A percentile compares a stretch with the other conserved stretches of the same genome.
phyloP scores from a whole-genome alignment of 106 monocot species.

The Posidonia australis region DNA sequence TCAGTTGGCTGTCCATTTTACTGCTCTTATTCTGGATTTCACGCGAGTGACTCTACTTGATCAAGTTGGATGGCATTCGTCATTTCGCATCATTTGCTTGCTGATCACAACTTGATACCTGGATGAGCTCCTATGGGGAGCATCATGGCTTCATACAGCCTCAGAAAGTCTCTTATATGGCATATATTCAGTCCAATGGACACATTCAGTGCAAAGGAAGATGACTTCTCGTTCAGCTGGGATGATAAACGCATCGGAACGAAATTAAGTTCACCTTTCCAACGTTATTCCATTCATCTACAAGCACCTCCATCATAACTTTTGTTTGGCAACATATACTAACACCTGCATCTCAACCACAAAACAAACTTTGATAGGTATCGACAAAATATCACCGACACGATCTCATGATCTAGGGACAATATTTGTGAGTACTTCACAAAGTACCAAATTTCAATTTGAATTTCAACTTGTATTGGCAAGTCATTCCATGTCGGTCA shows the following conservation, averaged over 20 bases:
- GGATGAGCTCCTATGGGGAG: constrained; percentile 87
- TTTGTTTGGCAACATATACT: too few species aligned
- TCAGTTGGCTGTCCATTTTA: constrained; percentile 75
- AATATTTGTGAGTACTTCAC: too few species aligned
- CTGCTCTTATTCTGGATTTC: constrained; percentile 78
- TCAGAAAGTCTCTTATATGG: constrained; percentile 39
- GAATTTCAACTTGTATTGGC: too few species aligned
- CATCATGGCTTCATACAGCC: constrained; percentile 64
- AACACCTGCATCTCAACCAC: too few species aligned
- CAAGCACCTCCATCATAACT: neutral
- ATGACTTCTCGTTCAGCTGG: constrained; percentile 74
- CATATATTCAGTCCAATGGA: constrained; percentile 59
- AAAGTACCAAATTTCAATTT: too few species aligned
- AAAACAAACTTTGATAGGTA: too few species aligned
- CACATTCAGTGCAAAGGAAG: constrained; percentile 48
- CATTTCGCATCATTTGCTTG: neutral
- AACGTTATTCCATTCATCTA: constrained; percentile 20
- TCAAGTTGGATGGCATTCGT: neutral
- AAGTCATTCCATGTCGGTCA: too few species aligned
- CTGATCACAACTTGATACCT: constrained; percentile 13
- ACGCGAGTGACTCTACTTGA: constrained; percentile 27
- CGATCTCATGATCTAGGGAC: too few species aligned
- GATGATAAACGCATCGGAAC: constrained; percentile 66
- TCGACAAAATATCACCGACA: too few species aligned
- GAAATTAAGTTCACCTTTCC: constrained; percentile 58